Percentiles rank a stretch among this genome's conserved stretches.
These are phyloP conservation scores for Mortierella sp. DNA, from an alignment of 371 early-diverging fungal genomes.

Conservation along the genomic window DNA sequence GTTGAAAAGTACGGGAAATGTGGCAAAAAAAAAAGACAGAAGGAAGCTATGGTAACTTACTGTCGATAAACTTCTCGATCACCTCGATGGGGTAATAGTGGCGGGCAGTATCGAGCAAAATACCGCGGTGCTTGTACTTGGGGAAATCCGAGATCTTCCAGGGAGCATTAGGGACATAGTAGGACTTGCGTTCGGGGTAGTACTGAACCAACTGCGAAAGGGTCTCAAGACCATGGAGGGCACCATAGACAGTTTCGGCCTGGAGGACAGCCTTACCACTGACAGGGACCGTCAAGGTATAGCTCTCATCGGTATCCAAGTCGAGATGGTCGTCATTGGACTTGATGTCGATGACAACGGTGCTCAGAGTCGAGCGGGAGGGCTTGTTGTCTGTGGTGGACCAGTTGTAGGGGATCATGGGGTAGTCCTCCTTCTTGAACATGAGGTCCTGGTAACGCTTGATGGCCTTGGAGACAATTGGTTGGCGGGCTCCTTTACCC, in stretches of 20 bases:
- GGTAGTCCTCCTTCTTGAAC: conserved; percentile 51
- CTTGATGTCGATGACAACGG: conserved; percentile 39
- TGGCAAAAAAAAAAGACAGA: background rate
- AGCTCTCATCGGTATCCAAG: conserved; percentile 74
- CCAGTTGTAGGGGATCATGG: conserved; percentile 58
- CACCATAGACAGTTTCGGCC: conserved; percentile 81
- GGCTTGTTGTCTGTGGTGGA: conserved; percentile 43
- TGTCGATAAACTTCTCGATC: conserved; percentile 67
- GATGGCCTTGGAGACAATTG: conserved; percentile 44
- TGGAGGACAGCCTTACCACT: conserved; percentile 62
- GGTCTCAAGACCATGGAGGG: conserved; percentile 82
- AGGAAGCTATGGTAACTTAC: conserved; percentile 24
- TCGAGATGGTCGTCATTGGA: conserved; percentile 42
- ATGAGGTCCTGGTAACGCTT: conserved; percentile 48
- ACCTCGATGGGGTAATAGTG: conserved; percentile 78
- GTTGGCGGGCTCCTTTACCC: conserved; percentile 31
- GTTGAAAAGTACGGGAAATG: background rate
- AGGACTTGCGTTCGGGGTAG: conserved; percentile 41
- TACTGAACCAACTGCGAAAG: conserved; percentile 77
- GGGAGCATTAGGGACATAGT: conserved; percentile 62
- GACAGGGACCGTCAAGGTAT: conserved; percentile 66
- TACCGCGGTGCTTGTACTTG: conserved; percentile 76
- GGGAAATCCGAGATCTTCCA: conserved; percentile 76
- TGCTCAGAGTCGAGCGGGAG: conserved; percentile 25
- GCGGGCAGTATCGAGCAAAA: conserved; percentile 82